Percentiles rank a stretch among this genome's conserved stretches.
Conservation (phyloP, 2,329 filamentous ascomycete species). For the Talaromyces sp. region DNA sequence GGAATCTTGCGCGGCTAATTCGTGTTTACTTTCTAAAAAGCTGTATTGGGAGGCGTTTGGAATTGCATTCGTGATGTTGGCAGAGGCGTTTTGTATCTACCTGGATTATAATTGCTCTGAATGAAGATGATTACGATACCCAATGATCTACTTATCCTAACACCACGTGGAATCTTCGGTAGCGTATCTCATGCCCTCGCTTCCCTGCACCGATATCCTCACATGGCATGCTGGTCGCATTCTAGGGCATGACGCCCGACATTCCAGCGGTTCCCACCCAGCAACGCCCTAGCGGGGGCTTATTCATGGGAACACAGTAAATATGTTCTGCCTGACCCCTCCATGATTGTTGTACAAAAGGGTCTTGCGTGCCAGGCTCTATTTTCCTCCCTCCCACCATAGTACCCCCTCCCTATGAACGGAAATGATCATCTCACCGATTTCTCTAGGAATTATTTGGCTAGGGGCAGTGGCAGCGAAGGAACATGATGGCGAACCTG, state of each 20-base stretch:
- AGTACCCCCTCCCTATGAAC: background rate
- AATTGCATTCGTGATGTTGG: constrained; percentile 6
- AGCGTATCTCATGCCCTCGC: background rate
- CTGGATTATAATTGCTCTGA: constrained; percentile 3
- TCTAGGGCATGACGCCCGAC: constrained; percentile 1
- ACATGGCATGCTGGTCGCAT: background rate
- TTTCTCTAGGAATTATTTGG: constrained; percentile 9
- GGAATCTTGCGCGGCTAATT: constrained; percentile 60
- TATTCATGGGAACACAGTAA: background rate
- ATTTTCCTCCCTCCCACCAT: background rate
- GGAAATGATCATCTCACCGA: constrained; percentile 9
- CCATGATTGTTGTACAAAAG: background rate
- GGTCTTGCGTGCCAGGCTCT: background rate
- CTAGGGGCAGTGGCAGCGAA: constrained; percentile 13
- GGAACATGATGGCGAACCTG: constrained; percentile 4
- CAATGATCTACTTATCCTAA: constrained; percentile 3
- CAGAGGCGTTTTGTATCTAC: constrained; percentile 21
- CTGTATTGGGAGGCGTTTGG: constrained; percentile 13
- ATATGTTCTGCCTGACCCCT: background rate
- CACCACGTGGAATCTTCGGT: background rate
- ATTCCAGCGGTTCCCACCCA: background rate
- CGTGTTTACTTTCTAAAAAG: background rate
- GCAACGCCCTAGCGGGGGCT: background rate
- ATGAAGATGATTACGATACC: constrained; percentile 21
- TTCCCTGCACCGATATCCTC: background rate